phyloP scores from a whole-genome alignment of 352 stramenopile species.

The Aphanomyces stellatus region DNA sequence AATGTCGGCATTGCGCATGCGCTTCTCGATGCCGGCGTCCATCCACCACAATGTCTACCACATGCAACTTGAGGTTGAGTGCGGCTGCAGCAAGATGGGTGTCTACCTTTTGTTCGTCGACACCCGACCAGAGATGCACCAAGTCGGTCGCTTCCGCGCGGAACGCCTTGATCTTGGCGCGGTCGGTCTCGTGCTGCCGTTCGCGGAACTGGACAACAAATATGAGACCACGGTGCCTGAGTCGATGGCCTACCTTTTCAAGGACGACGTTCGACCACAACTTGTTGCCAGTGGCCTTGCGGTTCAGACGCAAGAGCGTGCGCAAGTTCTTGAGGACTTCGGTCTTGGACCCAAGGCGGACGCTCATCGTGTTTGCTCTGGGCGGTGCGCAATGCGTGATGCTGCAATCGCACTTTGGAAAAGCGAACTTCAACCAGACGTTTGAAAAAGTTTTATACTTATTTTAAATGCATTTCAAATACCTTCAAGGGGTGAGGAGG shows the following conservation, averaged over 20 bases:
- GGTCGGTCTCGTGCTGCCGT: conserved; percentile 64
- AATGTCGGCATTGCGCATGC: conserved; percentile 57
- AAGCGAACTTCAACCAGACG: background rate
- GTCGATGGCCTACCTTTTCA: conserved; percentile 33
- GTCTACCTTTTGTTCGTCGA: conserved; percentile 64
- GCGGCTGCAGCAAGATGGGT: background rate
- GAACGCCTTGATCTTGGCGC: conserved; percentile 56
- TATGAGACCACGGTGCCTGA: background rate
- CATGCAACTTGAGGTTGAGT: background rate
- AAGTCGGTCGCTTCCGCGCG: conserved; percentile 64
- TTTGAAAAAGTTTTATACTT: no score
- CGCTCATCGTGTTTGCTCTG: conserved; percentile 20
- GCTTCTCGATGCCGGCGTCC: conserved; percentile 59
- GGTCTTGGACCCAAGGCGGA: conserved; percentile 73
- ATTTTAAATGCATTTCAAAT: no score
- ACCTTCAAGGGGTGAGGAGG: no score
- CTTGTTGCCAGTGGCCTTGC: conserved; percentile 41
- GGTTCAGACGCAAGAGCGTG: conserved; percentile 54
- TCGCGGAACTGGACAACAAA: conserved; percentile 42
- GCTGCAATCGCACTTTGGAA: background rate
- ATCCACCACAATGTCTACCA: conserved; percentile 58
- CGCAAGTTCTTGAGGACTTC: conserved; percentile 74
- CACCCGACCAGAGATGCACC: conserved; percentile 52
- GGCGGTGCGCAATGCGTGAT: background rate
- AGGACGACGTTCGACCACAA: conserved; percentile 67